Percentiles rank a stretch among this genome's conserved stretches.
Conservation (phyloP, 2,329 filamentous ascomycete species). For the Talaromyces sp. region DNA sequence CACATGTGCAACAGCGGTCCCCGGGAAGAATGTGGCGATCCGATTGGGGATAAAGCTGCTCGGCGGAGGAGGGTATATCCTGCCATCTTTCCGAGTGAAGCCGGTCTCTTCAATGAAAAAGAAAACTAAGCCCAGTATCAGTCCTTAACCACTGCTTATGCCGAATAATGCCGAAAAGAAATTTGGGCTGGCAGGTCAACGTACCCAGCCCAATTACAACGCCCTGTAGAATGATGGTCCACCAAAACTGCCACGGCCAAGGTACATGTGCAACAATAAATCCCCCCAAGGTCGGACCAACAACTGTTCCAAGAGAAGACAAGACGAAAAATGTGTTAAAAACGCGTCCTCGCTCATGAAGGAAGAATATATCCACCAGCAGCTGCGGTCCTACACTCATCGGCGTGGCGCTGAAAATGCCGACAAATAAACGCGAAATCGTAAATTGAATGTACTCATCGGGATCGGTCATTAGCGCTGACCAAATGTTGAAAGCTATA, state of each 20-base stretch:
- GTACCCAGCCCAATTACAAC: constrained; percentile 1
- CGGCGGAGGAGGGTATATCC: constrained; percentile 3
- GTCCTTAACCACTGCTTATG: not conserved
- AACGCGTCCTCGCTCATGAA: constrained; percentile 8
- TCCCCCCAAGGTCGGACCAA: constrained; percentile 7
- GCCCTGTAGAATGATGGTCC: constrained; percentile 6
- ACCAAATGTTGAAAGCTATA: constrained; percentile 7
- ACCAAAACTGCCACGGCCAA: constrained; percentile 10
- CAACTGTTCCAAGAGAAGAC: not conserved
- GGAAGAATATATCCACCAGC: constrained; percentile 8
- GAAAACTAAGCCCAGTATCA: constrained; percentile 1
- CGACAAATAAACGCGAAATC: constrained; percentile 9
- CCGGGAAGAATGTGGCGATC: constrained; percentile 6
- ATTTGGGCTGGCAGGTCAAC: not conserved
- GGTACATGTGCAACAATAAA: constrained; percentile 7
- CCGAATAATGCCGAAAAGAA: too few species aligned
- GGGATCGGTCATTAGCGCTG: constrained; percentile 5
- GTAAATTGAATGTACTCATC: constrained; percentile 8
- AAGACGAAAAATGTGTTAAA: constrained; percentile 8
- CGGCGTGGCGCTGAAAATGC: constrained; percentile 4
- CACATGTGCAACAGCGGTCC: constrained; percentile 6
- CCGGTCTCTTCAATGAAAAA: constrained; percentile 7
- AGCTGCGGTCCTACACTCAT: constrained; percentile 9
- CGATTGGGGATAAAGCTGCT: constrained; percentile 4
- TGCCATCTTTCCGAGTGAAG: constrained; percentile 3